Base-by-base conservation (phyloP, 345 rosid species). In the Eucalyptus erythrocorys region DNA sequence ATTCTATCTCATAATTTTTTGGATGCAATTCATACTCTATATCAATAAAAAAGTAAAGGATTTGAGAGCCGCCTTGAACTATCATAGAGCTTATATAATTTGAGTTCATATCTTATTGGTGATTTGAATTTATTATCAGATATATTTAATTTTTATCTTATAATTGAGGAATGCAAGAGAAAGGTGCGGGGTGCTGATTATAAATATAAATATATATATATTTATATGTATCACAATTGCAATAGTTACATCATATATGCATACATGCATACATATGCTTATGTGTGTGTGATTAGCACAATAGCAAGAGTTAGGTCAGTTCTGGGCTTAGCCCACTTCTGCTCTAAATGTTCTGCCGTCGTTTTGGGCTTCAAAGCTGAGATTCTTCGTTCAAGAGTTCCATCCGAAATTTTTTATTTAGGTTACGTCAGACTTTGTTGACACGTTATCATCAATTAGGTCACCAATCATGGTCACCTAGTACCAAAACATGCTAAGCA, bases 11-110 rank as follows among this genome's bases (percentile, higher is more conserved):
- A 1, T 59, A 59, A 55, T 55, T 10, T 22, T 55, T 9, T 1
- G 1, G 1, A 6, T 55, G 30, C 5, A 2, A 24, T 10, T 24
- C 6, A 55, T 24, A 22, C 13, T 55, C 3, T 24, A 0, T 55
- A 55, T 55, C 3, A 55, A 55, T 55, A 24, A 1, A 26, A 55
- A 4, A 1, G 6, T 0, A 22, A 2, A 9, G 6, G 6, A 24
- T 55, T 55, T 1, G 3, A 5, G 3, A 24, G 0, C 12, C 3
- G 0, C 0, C 61, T 24, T 21, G 0, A 24, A 1, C 5, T 0
- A 0, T 55, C 13, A 8, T 0, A 4, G 5, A 17, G 1, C 0
- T 55, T 55, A 9, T 24, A 24, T 2, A 24, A 3, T 55, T 55
- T 55, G 1, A 24, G 61, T 26, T 0, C 6, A 24, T 55, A 55